Evolutionary conservation across 345 rosid genomes (phyloP).

Genomic region (Geranium brycei): DNA sequence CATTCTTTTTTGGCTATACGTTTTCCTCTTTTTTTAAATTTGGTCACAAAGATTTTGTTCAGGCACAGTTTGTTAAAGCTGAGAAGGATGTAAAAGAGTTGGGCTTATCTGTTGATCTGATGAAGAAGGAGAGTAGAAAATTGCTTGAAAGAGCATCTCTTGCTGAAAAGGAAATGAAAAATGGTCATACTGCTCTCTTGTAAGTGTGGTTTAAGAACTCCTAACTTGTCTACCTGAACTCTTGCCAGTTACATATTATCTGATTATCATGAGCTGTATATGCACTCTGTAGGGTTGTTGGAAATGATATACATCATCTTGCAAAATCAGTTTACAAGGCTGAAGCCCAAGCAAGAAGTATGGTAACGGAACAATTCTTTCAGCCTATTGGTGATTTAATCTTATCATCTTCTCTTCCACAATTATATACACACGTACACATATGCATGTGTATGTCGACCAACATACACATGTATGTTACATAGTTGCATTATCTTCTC

Average conservation of each 20-base stretch:
- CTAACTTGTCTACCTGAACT: constrained; percentile 1
- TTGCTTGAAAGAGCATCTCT: constrained; percentile 78
- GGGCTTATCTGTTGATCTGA: constrained; percentile 57
- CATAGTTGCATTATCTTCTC: too few relatives aligned
- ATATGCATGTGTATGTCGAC: too few relatives aligned
- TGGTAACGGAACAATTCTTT: constrained; percentile 2
- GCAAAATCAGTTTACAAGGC: constrained; percentile 63
- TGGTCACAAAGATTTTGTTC: constrained; percentile 15
- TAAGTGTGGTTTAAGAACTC: constrained; percentile 13
- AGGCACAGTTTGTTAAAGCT: constrained; percentile 66
- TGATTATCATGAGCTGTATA: constrained; percentile 15
- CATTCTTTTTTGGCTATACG: not conserved
- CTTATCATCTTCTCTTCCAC: not conserved
- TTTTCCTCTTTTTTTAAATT: constrained; percentile 1
- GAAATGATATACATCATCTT: constrained; percentile 52
- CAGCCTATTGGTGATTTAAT: not conserved
- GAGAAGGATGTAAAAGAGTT: constrained; percentile 73
- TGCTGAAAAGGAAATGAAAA: constrained; percentile 78
- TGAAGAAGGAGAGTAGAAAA: constrained; percentile 79
- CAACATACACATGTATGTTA: too few relatives aligned
- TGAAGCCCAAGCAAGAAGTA: constrained; percentile 71
- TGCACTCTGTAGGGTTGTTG: constrained; percentile 63
- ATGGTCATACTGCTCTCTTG: constrained; percentile 62
- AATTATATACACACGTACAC: not conserved
- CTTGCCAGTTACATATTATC: constrained; percentile 22